A percentile compares a stretch with the other conserved stretches of the same genome.
These are phyloP conservation scores for Cutaneotrichosporon cavernicola DNA, from an alignment of 1,284 basidiomycete genomes.

Conservation along the genomic window DNA sequence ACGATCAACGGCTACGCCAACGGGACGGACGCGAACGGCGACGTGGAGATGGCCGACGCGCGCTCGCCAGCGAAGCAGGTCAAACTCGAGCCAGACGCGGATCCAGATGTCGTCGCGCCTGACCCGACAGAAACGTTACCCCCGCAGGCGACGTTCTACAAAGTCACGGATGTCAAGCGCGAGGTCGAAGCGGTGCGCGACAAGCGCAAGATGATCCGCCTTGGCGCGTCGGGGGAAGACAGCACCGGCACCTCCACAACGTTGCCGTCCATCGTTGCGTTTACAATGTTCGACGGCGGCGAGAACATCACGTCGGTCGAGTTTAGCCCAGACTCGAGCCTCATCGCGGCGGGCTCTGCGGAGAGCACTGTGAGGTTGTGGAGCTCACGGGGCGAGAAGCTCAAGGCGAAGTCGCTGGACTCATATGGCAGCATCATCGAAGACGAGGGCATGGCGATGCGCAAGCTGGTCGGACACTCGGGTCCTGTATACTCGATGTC, in stretches of 20 bases:
- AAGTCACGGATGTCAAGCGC: slow-evolving; percentile 81
- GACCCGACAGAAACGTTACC: slow-evolving; percentile 42
- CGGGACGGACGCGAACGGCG: slow-evolving; percentile 56
- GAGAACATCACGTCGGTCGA: slow-evolving; percentile 83
- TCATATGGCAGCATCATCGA: slow-evolving; percentile 54
- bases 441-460: slow-evolving; percentile 74
- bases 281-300: slow-evolving; percentile 84
- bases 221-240: slow-evolving; percentile 61
- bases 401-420: slow-evolving; percentile 63
- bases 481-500: slow-evolving; percentile 92
- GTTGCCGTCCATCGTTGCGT: slow-evolving; percentile 86
- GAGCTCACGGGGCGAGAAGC: slow-evolving; percentile 89
- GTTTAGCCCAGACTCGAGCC: slow-evolving; percentile 85
- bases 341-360: slow-evolving; percentile 95
- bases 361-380: slow-evolving; percentile 95
- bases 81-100: slow-evolving; percentile 38
- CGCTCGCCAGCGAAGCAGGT: slow-evolving; percentile 30
- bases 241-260: slow-evolving; percentile 26
- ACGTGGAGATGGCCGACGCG: slow-evolving; percentile 41
- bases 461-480: slow-evolving; percentile 94
- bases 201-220: slow-evolving; percentile 79
- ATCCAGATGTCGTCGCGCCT: slow-evolving; percentile 39
- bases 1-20: slow-evolving; percentile 61
- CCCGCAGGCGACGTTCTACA: slow-evolving; percentile 59
- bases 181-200: slow-evolving; percentile 90